A percentile compares a stretch with the other conserved stretches of the same genome.
Conservation (phyloP, 75 land plant genomes). For the Pinus taeda region DNA sequence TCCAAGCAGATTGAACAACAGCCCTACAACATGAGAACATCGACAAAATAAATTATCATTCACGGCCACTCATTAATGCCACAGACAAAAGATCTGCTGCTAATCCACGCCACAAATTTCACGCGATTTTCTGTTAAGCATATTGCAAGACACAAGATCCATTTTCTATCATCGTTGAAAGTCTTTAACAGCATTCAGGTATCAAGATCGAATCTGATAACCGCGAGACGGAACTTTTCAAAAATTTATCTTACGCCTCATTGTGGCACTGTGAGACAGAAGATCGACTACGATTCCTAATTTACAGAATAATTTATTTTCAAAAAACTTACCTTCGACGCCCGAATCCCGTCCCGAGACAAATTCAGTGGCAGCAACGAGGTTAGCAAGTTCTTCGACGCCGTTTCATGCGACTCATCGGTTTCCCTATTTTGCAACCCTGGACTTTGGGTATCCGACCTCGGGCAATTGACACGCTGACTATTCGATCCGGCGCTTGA, state of each 20-base stretch:
- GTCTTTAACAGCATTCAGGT: no score
- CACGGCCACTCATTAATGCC: no score
- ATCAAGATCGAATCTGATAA: no score
- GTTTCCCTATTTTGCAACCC: background rate
- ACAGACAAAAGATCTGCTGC: background rate
- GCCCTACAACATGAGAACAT: constrained; percentile 25
- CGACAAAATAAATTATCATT: no score
- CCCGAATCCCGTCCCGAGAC: background rate
- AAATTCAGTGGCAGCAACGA: background rate
- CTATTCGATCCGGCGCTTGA: background rate
- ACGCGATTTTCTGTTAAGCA: background rate
- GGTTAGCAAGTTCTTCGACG: background rate
- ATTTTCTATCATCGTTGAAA: no score
- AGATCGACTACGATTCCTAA: no score
- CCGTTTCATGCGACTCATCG: background rate
- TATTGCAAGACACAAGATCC: background rate
- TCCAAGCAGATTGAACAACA: constrained; percentile 82
- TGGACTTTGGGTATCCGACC: background rate
- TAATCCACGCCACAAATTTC: background rate
- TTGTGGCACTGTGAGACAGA: no score
- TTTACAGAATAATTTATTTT: background rate
- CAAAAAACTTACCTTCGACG: background rate
- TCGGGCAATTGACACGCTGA: no score
- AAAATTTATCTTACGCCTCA: no score
- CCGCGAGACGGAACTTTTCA: no score